phyloP scores from a whole-genome alignment of 2,329 filamentous ascomycete species.

The Fusarium ambrosium region DNA sequence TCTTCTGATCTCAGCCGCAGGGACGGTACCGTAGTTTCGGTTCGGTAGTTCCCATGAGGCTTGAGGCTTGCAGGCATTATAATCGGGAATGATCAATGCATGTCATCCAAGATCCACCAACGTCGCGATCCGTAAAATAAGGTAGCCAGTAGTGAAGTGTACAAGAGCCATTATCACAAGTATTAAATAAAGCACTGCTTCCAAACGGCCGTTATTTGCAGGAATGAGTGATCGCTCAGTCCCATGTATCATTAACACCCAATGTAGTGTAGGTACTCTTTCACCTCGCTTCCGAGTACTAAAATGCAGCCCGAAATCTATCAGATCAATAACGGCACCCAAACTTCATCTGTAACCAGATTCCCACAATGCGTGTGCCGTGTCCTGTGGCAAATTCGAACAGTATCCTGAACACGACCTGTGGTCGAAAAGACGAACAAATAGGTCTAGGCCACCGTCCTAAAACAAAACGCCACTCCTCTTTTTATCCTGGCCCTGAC shows the following conservation, averaged over 20 bases:
- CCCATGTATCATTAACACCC: slow-evolving; percentile 42
- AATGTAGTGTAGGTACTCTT: slow-evolving; percentile 17
- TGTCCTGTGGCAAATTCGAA: slow-evolving; percentile 21
- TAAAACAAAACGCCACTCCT: slow-evolving; percentile 47
- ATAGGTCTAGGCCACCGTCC: slow-evolving; percentile 12
- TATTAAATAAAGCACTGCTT: slow-evolving; percentile 14
- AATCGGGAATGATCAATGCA: background rate
- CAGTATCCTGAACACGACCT: slow-evolving; percentile 24
- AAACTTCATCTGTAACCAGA: slow-evolving; percentile 23
- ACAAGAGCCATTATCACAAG: background rate
- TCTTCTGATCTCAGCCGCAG: background rate
- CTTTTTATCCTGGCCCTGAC: slow-evolving; percentile 36
- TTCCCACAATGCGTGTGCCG: slow-evolving; percentile 30
- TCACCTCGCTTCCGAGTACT: slow-evolving; percentile 23
- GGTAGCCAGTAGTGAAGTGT: background rate
- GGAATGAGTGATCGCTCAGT: slow-evolving; percentile 32
- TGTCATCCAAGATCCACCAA: background rate
- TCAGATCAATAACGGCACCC: slow-evolving; percentile 35
- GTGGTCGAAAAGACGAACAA: slow-evolving; percentile 20
- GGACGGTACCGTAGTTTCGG: slow-evolving; percentile 6
- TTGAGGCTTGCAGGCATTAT: slow-evolving; percentile 9
- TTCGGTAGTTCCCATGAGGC: slow-evolving; percentile 10
- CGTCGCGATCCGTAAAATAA: background rate
- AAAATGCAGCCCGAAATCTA: slow-evolving; percentile 39
- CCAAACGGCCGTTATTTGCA: slow-evolving; percentile 35